Evolutionary conservation across 2,329 filamentous ascomycete species (phyloP).

Genomic region (Septoria petroselini): DNA sequence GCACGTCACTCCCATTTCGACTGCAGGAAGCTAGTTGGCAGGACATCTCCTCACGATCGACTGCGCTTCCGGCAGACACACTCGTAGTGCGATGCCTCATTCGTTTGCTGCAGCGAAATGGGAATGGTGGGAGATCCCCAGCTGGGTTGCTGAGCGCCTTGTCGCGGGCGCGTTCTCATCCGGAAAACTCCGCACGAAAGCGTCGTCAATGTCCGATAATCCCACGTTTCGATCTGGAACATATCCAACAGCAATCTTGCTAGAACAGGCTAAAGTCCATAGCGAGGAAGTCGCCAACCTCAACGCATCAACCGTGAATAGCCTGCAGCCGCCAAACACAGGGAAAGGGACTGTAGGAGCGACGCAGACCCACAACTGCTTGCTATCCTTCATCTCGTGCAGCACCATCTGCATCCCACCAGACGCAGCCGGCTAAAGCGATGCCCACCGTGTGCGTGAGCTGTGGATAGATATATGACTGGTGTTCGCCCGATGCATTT

Average conservation of each 20-base stretch:
- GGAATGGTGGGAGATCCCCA: constrained; percentile 12
- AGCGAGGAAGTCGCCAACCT: not conserved
- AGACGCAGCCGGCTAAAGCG: no score
- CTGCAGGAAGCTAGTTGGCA: constrained; percentile 9
- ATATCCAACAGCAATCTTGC: not conserved
- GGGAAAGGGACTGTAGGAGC: no score
- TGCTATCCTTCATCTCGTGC: no score
- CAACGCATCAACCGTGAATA: not conserved
- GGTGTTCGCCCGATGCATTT: no score
- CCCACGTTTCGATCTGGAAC: not conserved
- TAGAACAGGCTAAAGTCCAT: not conserved
- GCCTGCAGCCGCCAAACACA: not conserved
- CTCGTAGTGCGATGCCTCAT: constrained; percentile 10
- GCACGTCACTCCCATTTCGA: constrained; percentile 19
- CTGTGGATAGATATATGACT: no score
- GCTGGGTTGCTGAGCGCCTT: constrained; percentile 5
- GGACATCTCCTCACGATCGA: constrained; percentile 14
- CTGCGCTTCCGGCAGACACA: constrained; percentile 18
- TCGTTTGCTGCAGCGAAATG: not conserved
- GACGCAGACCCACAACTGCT: no score
- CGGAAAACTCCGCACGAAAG: constrained; percentile 4
- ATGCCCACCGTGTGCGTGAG: no score
- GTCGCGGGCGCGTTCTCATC: constrained; percentile 3
- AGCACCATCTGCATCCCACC: no score
- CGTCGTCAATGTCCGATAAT: no score